Evolutionary conservation across 306 rosid genomes (phyloP), one percentile per base, ranked within the genome.

Genomic region (Delonix regia): DNA sequence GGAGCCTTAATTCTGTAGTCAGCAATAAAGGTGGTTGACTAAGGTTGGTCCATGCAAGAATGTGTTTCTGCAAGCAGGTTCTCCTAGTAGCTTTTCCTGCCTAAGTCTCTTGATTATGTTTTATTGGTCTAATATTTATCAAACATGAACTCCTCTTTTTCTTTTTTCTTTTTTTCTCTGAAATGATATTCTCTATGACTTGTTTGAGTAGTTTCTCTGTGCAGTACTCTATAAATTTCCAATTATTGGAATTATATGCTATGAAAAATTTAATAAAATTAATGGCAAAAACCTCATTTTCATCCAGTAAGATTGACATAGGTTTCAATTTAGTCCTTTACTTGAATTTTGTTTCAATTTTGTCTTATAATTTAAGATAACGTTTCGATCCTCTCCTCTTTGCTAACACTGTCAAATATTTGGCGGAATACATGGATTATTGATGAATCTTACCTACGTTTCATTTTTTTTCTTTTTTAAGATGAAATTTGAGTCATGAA

Each of bases 11-110:
- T 19, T 52, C 27, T n/a, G 7, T n/a, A 7, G 41, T 83, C 48
- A 79, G 60, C 25, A n/a, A 41, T 60, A 52, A 67, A 34, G 49
- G 74, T 72, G 49, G 41, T 73, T 75, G 42, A 38, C 22, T 47
- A 61, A 7, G 21, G 25, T 52, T 52, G 59, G 59, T 52, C 59
- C 12, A 33, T 18, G 55, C n/a, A 49, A 64, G 34, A 59, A 18
- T 61, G 33, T 25, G 15, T 79, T 70, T 33, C 19, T 52, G 69
- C 3, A 2, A 52, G 30, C 15, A 53, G 45, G 49, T 78, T 30
- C 65, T 67, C 62, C n/a, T 22, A 33, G 45, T 62, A 49, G 9
- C 27, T 73, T 27, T 79, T 75, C 49, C 45, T 75, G 48, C 56
- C 11, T 15, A 9, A 33, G 18, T 63, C 18, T 79, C 42, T 33